Conservation (phyloP, 2,329 filamentous ascomycete genomes). For the Nothomitra cinnamomea region DNA sequence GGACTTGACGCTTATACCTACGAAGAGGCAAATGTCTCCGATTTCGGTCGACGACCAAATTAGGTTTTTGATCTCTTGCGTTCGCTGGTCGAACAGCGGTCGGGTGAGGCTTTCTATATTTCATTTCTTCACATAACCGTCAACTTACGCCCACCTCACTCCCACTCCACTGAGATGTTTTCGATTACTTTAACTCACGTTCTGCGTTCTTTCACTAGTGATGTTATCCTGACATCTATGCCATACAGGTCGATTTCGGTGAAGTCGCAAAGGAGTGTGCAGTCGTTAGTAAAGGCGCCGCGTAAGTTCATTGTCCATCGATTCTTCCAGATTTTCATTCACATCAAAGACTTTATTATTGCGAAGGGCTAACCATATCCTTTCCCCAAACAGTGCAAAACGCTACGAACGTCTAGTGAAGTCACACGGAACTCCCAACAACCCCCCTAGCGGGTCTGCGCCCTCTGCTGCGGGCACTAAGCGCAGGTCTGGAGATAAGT, state of each 20-base stretch:
- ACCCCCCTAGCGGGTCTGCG: background rate
- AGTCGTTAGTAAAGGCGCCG: constrained; percentile 49
- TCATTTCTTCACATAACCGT: no score
- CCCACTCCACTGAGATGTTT: no score
- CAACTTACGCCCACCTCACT: no score
- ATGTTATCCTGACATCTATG: background rate
- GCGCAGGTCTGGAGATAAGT: no score
- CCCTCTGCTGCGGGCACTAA: no score
- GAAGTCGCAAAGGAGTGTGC: constrained; percentile 45
- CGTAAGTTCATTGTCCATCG: constrained; percentile 35
- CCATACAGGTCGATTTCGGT: constrained; percentile 43
- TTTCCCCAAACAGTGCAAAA: constrained; percentile 35
- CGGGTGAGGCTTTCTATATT: constrained; percentile 29
- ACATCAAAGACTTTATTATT: no score
- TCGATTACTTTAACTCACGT: background rate
- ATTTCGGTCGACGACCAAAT: constrained; percentile 39
- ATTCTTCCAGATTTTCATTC: background rate
- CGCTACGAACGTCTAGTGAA: constrained; percentile 51
- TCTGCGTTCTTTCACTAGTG: background rate
- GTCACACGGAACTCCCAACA: constrained; percentile 29
- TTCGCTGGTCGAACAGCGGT: constrained; percentile 40
- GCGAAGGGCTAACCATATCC: background rate
- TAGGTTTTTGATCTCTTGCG: constrained; percentile 49
- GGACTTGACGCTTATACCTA: no score
- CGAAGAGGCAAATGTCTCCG: constrained; percentile 27